A percentile compares a stretch with the other conserved stretches of the same genome.
phyloP scores from a whole-genome alignment of 768 basidiomycete genomes.

The Daedaleopsis sinensis region DNA sequence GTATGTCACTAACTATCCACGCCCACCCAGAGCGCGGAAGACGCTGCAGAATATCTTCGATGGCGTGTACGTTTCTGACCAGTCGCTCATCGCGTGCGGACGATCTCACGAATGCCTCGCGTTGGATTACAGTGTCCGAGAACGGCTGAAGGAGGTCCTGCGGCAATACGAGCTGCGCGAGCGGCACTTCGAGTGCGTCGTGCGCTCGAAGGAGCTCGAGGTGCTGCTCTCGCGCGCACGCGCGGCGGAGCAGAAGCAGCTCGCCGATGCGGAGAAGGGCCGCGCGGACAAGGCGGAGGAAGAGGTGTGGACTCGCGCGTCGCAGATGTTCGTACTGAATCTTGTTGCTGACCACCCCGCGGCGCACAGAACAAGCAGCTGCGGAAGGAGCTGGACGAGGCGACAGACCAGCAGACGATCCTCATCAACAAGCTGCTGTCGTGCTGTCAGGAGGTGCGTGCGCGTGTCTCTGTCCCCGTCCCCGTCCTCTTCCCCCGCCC shows the following conservation, averaged over 20 bases:
- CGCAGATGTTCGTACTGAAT: constrained; percentile 5
- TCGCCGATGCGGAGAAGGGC: constrained; percentile 74
- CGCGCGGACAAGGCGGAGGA: constrained; percentile 72
- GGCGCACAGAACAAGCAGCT: constrained; percentile 42
- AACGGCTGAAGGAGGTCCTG: constrained; percentile 84
- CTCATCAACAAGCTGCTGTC: constrained; percentile 83
- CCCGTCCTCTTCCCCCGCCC: no score
- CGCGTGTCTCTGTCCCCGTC: no score
- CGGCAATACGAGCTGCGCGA: constrained; percentile 89
- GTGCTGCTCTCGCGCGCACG: constrained; percentile 85
- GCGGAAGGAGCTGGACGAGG: constrained; percentile 78
- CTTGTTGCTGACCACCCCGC: background rate
- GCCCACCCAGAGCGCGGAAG: constrained; percentile 58
- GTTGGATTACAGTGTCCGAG: constrained; percentile 80
- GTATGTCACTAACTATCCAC: background rate
- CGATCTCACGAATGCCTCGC: background rate
- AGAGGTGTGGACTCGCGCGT: constrained; percentile 55
- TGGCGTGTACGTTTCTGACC: constrained; percentile 61
- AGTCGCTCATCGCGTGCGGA: background rate
- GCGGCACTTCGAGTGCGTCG: constrained; percentile 89
- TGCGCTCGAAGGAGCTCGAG: constrained; percentile 90
- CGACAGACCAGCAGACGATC: constrained; percentile 75
- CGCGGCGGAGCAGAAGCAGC: constrained; percentile 84
- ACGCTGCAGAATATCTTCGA: constrained; percentile 86
- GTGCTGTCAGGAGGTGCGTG: constrained; percentile 84